These are phyloP conservation scores for Chrysochromulina parva DNA, from an alignment of 78 protist species.

Conservation along the genomic window DNA sequence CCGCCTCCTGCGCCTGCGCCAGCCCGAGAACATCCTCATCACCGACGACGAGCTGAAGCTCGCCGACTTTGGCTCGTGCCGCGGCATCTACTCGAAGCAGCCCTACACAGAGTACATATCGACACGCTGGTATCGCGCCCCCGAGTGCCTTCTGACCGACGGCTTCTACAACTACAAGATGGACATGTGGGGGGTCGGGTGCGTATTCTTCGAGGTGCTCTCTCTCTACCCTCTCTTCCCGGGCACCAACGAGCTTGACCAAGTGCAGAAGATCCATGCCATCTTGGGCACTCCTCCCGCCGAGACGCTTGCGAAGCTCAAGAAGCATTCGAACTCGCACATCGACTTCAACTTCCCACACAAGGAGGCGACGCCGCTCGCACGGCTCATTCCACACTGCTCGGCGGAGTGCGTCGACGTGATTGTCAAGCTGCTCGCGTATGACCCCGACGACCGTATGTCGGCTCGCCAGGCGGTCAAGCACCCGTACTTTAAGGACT, in stretches of 20 bases:
- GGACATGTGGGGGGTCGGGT: slow-evolving; percentile 91
- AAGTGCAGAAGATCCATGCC: slow-evolving; percentile 80
- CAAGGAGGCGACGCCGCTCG: slow-evolving; percentile 66
- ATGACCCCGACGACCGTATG: slow-evolving; percentile 84
- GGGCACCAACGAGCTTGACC: slow-evolving; percentile 91
- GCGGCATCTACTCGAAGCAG: slow-evolving; percentile 82
- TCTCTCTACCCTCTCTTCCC: slow-evolving; percentile 90
- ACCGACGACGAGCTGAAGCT: slow-evolving; percentile 70
- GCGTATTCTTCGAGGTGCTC: slow-evolving; percentile 61
- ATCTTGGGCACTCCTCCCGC: slow-evolving; percentile 85
- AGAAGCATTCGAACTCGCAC: slow-evolving; percentile 62
- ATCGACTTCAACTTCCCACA: slow-evolving; percentile 81
- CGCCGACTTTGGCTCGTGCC: slow-evolving; percentile 89
- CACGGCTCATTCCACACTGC: slow-evolving; percentile 61
- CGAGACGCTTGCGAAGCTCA: slow-evolving; percentile 64
- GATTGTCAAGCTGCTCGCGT: slow-evolving; percentile 65
- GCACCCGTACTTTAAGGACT: slow-evolving; percentile 76
- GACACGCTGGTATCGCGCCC: slow-evolving; percentile 90
- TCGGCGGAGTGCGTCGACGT: slow-evolving; percentile 62
- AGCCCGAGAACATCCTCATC: slow-evolving; percentile 89
- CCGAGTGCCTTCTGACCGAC: slow-evolving; percentile 90
- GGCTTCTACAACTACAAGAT: slow-evolving; percentile 89
- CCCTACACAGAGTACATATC: slow-evolving; percentile 93
- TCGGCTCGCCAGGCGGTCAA: slow-evolving; percentile 74
- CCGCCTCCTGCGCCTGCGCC: background rate